phyloP scores from a whole-genome alignment of 768 basidiomycete genomes.

The Podaxis sp. region DNA sequence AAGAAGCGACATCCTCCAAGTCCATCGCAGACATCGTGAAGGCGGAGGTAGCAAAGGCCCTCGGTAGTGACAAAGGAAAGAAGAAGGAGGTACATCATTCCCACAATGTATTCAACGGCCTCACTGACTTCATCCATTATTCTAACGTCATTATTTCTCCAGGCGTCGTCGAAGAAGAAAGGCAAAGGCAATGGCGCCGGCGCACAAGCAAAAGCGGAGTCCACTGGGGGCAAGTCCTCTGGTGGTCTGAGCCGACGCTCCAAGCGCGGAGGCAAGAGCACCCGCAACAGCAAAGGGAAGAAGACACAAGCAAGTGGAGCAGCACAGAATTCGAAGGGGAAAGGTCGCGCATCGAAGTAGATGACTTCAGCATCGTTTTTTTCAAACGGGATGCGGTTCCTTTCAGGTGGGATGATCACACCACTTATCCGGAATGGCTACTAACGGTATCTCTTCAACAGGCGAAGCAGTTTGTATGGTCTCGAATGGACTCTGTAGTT shows the following conservation, averaged over 20 bases:
- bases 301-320: not conserved
- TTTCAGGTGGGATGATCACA: not conserved
- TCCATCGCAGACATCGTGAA: not conserved
- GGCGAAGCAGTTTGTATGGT: not conserved
- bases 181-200: not conserved
- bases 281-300: not conserved
- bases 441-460: not conserved
- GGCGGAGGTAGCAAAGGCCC: not conserved
- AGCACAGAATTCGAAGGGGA: not conserved
- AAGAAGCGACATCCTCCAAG: not conserved
- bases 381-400: not conserved
- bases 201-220: not conserved
- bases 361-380: not conserved
- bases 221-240: not conserved
- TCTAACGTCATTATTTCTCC: not conserved
- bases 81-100: not conserved
- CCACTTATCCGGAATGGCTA: slow-evolving; percentile 2
- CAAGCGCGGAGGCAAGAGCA: not conserved
- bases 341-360: not conserved
- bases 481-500: not conserved
- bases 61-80: not conserved
- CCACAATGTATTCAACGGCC: not conserved
- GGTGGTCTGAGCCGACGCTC: not conserved
- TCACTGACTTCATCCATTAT: not conserved
- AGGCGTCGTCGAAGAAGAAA: not conserved